A percentile compares a stretch with the other conserved stretches of the same genome.
These are phyloP conservation scores for Platanthera zijinensis DNA, from an alignment of 106 monocot genomes.

Conservation along the genomic window DNA sequence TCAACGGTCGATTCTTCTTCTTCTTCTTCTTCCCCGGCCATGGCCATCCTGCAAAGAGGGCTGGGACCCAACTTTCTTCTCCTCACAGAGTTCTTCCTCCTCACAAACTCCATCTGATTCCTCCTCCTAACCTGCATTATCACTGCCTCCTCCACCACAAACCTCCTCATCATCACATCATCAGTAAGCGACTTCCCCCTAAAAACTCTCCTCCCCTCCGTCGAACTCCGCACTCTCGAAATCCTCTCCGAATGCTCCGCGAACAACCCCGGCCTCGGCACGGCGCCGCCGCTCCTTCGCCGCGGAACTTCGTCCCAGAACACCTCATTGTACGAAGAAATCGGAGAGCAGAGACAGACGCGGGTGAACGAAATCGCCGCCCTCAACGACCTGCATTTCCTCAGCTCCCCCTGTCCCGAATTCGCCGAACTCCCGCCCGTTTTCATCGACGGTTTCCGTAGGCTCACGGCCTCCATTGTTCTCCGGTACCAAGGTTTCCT, in stretches of 20 bases:
- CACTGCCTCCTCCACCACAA: conserved; percentile 76
- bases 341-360: conserved; percentile 69
- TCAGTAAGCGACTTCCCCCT: conserved; percentile 84
- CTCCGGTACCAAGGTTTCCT: conserved; percentile 61
- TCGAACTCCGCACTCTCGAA: conserved; percentile 9
- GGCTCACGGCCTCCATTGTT: conserved; percentile 30
- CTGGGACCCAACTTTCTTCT: conserved; percentile 75
- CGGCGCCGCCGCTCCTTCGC: conserved; percentile 64
- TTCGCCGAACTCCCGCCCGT: not conserved
- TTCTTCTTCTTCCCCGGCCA: conserved; percentile 31
- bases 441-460: conserved; percentile 40
- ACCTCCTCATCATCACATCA: conserved; percentile 73
- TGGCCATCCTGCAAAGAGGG: conserved; percentile 63
- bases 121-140: conserved; percentile 47
- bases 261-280: conserved; percentile 43
- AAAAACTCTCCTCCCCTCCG: conserved; percentile 43
- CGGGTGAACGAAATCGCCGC: conserved; percentile 59
- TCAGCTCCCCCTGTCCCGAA: conserved; percentile 25
- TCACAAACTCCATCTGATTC: conserved; percentile 79
- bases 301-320: conserved; percentile 39
- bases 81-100: conserved; percentile 43
- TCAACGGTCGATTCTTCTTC: too few relatives aligned
- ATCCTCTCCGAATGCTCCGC: conserved; percentile 7
- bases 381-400: conserved; percentile 49
- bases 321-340: conserved; percentile 60